Percentiles rank a stretch among this genome's conserved stretches.
These are phyloP conservation scores for Calonectria pauciramosa DNA, from an alignment of 2,329 filamentous ascomycete genomes.

Conservation along the genomic window DNA sequence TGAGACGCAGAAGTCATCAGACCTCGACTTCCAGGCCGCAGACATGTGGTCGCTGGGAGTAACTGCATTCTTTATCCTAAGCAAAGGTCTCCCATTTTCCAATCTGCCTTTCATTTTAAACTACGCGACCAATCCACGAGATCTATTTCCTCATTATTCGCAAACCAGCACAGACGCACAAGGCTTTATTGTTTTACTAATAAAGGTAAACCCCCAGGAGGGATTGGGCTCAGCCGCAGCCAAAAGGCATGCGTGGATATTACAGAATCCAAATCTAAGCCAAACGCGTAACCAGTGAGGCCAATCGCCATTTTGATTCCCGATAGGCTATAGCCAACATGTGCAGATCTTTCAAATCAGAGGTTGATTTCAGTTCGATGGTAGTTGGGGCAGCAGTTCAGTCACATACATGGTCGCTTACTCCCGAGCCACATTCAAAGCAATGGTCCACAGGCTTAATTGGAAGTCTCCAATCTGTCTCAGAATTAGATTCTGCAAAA, in stretches of 20 bases:
- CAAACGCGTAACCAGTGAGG: background rate
- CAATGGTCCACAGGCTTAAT: background rate
- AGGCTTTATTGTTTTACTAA: background rate
- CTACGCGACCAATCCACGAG: background rate
- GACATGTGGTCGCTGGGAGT: background rate
- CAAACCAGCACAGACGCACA: background rate
- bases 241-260: background rate
- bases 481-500: background rate
- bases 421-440: background rate
- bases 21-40: background rate
- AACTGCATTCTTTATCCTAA: background rate
- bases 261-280: background rate
- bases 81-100: background rate
- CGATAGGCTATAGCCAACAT: background rate
- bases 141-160: background rate
- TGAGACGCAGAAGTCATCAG: background rate
- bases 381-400: background rate
- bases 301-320: background rate
- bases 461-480: background rate
- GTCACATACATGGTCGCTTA: background rate
- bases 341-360: background rate
- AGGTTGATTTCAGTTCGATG: background rate
- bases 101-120: background rate
- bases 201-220: background rate
- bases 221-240: background rate